Conservation (phyloP, 2,329 filamentous ascomycete species). For the Coniella lustricola region DNA sequence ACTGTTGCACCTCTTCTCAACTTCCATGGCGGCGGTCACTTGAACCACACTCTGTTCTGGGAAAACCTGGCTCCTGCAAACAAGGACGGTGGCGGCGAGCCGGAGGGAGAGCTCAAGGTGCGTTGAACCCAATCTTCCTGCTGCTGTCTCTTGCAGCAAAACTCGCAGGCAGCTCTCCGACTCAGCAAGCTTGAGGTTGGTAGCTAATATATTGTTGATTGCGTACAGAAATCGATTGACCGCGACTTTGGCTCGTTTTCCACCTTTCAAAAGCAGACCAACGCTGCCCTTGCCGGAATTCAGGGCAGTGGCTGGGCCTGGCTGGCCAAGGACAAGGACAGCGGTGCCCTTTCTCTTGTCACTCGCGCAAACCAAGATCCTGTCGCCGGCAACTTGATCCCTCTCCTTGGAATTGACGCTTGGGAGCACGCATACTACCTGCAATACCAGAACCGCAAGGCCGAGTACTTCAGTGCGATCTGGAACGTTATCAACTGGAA, state of each 20-base stretch:
- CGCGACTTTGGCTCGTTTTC: slow-evolving; percentile 61
- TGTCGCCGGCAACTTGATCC: slow-evolving; percentile 73
- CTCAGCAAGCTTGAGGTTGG: slow-evolving; percentile 17
- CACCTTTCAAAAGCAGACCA: slow-evolving; percentile 59
- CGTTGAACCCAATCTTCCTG: slow-evolving; percentile 6
- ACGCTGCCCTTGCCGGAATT: slow-evolving; percentile 61
- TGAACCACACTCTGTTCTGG: slow-evolving; percentile 94
- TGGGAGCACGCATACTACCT: slow-evolving; percentile 97
- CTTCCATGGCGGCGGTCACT: slow-evolving; percentile 87
- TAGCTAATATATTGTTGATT: neutral
- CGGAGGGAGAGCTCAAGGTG: slow-evolving; percentile 54
- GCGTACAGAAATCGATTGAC: slow-evolving; percentile 48
- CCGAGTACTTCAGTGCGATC: slow-evolving; percentile 86
- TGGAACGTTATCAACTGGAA: slow-evolving; percentile 98
- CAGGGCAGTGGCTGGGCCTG: slow-evolving; percentile 90
- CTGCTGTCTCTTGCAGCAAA: neutral
- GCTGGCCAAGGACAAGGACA: slow-evolving; percentile 66
- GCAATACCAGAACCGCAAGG: slow-evolving; percentile 95
- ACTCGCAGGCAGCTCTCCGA: slow-evolving; percentile 10
- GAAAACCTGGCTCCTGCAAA: slow-evolving; percentile 67
- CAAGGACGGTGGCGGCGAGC: slow-evolving; percentile 54
- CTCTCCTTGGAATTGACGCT: slow-evolving; percentile 82
- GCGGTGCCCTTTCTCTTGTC: slow-evolving; percentile 54
- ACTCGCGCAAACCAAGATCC: slow-evolving; percentile 85
- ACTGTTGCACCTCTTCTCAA: slow-evolving; percentile 53